Evolutionary conservation across 1,284 basidiomycete species (phyloP).

Genomic region (Trametes pubescens): DNA sequence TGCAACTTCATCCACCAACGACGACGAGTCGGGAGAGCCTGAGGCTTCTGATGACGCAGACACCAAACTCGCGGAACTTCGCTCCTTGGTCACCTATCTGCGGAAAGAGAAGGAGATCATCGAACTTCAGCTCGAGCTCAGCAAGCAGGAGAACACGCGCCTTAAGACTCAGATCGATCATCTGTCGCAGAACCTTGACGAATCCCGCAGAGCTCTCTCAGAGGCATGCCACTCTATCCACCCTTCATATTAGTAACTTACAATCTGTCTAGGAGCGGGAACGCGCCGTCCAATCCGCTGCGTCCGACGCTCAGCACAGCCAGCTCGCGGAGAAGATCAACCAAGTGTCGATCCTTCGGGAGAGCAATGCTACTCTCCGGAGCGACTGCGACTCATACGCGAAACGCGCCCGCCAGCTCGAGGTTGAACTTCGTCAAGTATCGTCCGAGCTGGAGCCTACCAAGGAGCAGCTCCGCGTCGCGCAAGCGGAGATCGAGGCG

Average conservation of each 20-base stretch:
- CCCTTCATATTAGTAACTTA: neutral
- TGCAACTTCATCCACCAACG: conserved; percentile 57
- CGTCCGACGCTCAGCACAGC: conserved; percentile 82
- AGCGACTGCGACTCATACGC: conserved; percentile 75
- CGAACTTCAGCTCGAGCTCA: conserved; percentile 86
- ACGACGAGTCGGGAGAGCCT: conserved; percentile 49
- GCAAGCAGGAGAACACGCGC: conserved; percentile 84
- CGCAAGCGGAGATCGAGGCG: conserved; percentile 80
- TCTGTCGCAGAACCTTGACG: conserved; percentile 73
- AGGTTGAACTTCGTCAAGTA: conserved; percentile 66
- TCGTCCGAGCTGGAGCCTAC: conserved; percentile 77
- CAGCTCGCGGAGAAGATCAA: conserved; percentile 91
- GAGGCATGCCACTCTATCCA: conserved; percentile 53
- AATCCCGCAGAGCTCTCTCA: conserved; percentile 69
- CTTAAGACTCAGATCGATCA: conserved; percentile 82
- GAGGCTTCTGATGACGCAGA: conserved; percentile 61
- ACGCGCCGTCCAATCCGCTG: conserved; percentile 70
- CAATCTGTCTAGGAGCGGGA: conserved; percentile 73
- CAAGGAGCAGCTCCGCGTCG: conserved; percentile 72
- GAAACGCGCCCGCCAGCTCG: conserved; percentile 72
- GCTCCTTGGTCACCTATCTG: conserved; percentile 83
- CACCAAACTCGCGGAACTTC: conserved; percentile 74
- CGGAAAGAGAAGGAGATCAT: conserved; percentile 92
- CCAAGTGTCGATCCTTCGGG: conserved; percentile 85
- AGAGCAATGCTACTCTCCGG: conserved; percentile 88